A percentile compares a stretch with the other conserved stretches of the same genome.
These are phyloP conservation scores for Postia placenta DNA, from an alignment of 768 basidiomycete species.

Conservation along the genomic window DNA sequence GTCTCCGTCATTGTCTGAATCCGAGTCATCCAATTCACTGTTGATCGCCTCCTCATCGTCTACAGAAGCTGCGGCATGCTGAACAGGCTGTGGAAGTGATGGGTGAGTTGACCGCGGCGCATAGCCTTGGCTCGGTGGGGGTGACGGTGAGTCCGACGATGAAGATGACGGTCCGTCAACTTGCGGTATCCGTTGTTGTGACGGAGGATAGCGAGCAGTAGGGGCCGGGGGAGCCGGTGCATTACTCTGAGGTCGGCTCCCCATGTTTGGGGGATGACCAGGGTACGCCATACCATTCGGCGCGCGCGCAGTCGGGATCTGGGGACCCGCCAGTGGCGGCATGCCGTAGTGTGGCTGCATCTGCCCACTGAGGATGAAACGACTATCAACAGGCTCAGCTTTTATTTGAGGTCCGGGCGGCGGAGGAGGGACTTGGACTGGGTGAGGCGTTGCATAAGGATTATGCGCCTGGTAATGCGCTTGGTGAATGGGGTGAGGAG, in stretches of 20 bases:
- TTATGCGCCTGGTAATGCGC: slow-evolving; percentile 31
- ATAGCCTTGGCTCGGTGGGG: slow-evolving; percentile 53
- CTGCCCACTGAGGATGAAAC: slow-evolving; percentile 52
- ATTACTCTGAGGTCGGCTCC: slow-evolving; percentile 7
- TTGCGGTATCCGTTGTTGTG: slow-evolving; percentile 13
- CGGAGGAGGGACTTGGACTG: slow-evolving; percentile 15
- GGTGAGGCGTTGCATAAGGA: slow-evolving; percentile 43
- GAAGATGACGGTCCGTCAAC: slow-evolving; percentile 55
- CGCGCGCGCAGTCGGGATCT: slow-evolving; percentile 43
- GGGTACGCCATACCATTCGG: slow-evolving; percentile 56
- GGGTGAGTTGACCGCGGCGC: slow-evolving; percentile 71
- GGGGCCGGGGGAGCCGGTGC: slow-evolving; percentile 15
- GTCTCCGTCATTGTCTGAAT: slow-evolving; percentile 81
- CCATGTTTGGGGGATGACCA: slow-evolving; percentile 26
- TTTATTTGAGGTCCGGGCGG: slow-evolving; percentile 49
- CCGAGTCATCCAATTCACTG: slow-evolving; percentile 94
- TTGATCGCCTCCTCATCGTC: slow-evolving; percentile 85
- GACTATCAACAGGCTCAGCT: slow-evolving; percentile 63
- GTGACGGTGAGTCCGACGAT: slow-evolving; percentile 64
- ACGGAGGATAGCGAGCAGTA: slow-evolving; percentile 16
- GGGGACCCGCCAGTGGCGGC: slow-evolving; percentile 62
- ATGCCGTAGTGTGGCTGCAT: slow-evolving; percentile 42
- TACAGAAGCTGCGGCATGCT: slow-evolving; percentile 29
- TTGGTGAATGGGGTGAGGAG: slow-evolving; percentile 16
- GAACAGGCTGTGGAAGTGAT: slow-evolving; percentile 61